Percentiles rank a stretch among this genome's conserved stretches.
These are phyloP conservation scores for Pyrus pyrifolia DNA, from an alignment of 306 rosid species.

Conservation along the genomic window DNA sequence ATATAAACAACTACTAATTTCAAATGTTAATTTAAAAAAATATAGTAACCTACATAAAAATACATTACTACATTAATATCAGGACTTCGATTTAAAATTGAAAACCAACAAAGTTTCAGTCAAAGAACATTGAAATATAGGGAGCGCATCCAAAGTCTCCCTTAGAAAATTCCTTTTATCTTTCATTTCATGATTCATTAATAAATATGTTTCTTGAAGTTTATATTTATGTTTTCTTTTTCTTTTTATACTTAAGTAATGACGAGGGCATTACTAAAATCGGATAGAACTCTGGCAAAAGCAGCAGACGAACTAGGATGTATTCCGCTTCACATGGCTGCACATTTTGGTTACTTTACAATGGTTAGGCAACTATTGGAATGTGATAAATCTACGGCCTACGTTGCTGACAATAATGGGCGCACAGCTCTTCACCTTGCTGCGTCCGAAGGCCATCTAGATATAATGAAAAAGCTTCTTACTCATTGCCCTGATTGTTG, in stretches of 20 bases:
- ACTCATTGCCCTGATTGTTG: background rate
- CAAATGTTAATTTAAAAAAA: no score
- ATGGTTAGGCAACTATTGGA: background rate
- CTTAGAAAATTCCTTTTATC: no score
- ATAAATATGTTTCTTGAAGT: no score
- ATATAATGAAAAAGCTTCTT: background rate
- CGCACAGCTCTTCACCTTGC: constrained; percentile 7
- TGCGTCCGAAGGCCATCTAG: background rate
- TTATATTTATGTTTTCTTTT: background rate
- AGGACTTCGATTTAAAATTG: no score
- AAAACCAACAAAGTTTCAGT: no score
- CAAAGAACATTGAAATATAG: no score
- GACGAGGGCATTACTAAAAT: background rate
- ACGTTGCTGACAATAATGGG: background rate
- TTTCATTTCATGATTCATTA: no score
- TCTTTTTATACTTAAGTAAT: background rate
- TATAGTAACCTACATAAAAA: no score
- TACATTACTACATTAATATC: no score
- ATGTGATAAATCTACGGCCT: background rate
- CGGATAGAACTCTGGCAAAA: background rate
- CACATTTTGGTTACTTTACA: fast-evolving
- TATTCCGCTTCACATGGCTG: constrained; percentile 10
- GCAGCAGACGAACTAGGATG: background rate
- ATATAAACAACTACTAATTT: no score
- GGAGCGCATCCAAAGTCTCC: no score